Conservation (phyloP, 2,329 filamentous ascomycete species). For the Aureobasidium sp. region DNA sequence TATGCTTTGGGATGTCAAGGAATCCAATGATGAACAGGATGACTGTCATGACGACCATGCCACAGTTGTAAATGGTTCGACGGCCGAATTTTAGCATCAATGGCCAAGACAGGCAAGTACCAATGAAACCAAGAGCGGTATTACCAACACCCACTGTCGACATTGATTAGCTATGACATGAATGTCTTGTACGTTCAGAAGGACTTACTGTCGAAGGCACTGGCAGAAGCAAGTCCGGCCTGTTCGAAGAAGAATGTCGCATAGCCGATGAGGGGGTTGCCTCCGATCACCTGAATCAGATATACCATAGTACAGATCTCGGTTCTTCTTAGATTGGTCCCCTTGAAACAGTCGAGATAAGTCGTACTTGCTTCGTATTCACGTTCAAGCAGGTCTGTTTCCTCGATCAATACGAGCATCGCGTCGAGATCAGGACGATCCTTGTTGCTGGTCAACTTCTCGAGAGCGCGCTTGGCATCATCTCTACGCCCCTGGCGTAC, state of each 20-base stretch:
- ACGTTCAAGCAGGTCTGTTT: neutral
- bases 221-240: slow-evolving; percentile 26
- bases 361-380: neutral
- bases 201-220: neutral
- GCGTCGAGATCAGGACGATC: neutral
- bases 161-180: neutral
- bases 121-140: slow-evolving; percentile 35
- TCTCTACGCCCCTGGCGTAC: neutral
- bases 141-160: neutral
- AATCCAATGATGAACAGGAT: slow-evolving; percentile 34
- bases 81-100: slow-evolving; percentile 33
- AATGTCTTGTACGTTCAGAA: neutral
- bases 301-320: neutral
- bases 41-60: slow-evolving; percentile 15
- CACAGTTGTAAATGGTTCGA: slow-evolving; percentile 34
- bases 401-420: neutral
- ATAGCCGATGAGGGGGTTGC: slow-evolving; percentile 26
- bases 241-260: slow-evolving; percentile 30
- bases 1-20: slow-evolving; percentile 26
- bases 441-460: neutral
- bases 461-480: neutral
- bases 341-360: slow-evolving; percentile 18
- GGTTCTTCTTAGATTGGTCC: slow-evolving; percentile 30
- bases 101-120: slow-evolving; percentile 36
- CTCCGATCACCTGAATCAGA: slow-evolving; percentile 25